A percentile compares a stretch with the other conserved stretches of the same genome.
phyloP scores from a whole-genome alignment of 768 basidiomycete species.

The Harrya chromipes region DNA sequence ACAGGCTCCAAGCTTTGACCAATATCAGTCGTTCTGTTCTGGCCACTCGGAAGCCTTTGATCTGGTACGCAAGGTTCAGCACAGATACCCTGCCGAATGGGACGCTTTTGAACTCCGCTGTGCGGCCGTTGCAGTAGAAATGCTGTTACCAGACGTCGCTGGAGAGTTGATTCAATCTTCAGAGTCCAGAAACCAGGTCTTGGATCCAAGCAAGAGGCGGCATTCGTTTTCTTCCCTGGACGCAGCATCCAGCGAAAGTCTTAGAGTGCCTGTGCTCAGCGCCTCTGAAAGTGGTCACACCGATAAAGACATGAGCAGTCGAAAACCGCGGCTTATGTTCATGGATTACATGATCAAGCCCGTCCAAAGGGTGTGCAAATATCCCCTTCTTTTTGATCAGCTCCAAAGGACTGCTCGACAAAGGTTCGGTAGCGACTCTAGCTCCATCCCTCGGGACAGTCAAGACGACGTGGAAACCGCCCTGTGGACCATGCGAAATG shows the following conservation, averaged over 20 bases:
- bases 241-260: conserved; percentile 31
- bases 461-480: conserved; percentile 38
- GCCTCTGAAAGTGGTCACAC: conserved; percentile 32
- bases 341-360: conserved; percentile 95
- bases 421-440: conserved; percentile 1
- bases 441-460: neutral
- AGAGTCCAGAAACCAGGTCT: conserved; percentile 6
- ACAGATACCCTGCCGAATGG: conserved; percentile 71
- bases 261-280: conserved; percentile 33
- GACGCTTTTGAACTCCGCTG: conserved; percentile 81
- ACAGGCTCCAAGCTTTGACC: conserved; percentile 70
- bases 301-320: conserved; percentile 25
- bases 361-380: conserved; percentile 94
- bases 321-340: conserved; percentile 51
- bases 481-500: conserved; percentile 68
- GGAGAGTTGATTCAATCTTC: conserved; percentile 3
- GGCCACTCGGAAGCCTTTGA: conserved; percentile 81
- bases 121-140: conserved; percentile 46
- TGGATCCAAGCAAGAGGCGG: conserved; percentile 37
- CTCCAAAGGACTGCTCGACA: conserved; percentile 35
- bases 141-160: conserved; percentile 19
- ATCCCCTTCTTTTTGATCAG: conserved; percentile 84
- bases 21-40: conserved; percentile 86
- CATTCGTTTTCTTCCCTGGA: conserved; percentile 54
- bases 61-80: conserved; percentile 62